These are phyloP conservation scores for Boletus sp. DNA, from an alignment of 768 basidiomycete species.

Conservation along the genomic window DNA sequence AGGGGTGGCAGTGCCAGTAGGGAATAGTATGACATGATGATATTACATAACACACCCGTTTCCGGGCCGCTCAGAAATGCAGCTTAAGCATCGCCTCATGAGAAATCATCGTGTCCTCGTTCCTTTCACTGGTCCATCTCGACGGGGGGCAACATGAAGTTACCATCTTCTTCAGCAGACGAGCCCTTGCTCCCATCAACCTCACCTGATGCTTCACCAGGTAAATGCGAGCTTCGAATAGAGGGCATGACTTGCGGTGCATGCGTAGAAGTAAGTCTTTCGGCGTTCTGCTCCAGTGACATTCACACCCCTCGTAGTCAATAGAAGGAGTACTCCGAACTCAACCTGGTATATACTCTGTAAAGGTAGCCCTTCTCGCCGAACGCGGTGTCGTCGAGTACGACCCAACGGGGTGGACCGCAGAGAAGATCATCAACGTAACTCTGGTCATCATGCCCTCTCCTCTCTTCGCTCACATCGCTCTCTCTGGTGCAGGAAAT, in stretches of 20 bases:
- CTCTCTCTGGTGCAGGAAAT: constrained; percentile 62
- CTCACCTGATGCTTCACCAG: constrained; percentile 25
- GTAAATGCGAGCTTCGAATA: constrained; percentile 74
- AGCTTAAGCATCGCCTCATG: not conserved
- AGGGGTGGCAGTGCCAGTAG: not conserved
- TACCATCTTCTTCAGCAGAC: constrained; percentile 14
- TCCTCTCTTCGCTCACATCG: constrained; percentile 1
- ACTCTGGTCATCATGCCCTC: not conserved
- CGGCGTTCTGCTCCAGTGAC: not conserved
- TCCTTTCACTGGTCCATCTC: constrained; percentile 7
- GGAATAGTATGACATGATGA: not conserved
- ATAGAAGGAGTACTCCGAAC: constrained; percentile 81
- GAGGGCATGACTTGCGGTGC: constrained; percentile 91
- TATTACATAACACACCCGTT: constrained; percentile 8
- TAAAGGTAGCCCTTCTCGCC: constrained; percentile 96
- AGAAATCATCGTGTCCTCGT: not conserved
- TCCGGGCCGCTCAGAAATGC: constrained; percentile 5
- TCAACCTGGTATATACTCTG: constrained; percentile 84
- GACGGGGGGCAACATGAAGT: not conserved
- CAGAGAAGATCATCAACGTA: constrained; percentile 75
- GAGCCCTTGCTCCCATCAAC: constrained; percentile 21
- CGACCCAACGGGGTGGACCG: constrained; percentile 76
- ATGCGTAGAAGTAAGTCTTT: constrained; percentile 71
- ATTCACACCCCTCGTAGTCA: constrained; percentile 41
- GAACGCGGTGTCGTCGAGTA: constrained; percentile 92